Base-by-base conservation (phyloP, 306 rosid genomes). In the Gastrolobium villosum region DNA sequence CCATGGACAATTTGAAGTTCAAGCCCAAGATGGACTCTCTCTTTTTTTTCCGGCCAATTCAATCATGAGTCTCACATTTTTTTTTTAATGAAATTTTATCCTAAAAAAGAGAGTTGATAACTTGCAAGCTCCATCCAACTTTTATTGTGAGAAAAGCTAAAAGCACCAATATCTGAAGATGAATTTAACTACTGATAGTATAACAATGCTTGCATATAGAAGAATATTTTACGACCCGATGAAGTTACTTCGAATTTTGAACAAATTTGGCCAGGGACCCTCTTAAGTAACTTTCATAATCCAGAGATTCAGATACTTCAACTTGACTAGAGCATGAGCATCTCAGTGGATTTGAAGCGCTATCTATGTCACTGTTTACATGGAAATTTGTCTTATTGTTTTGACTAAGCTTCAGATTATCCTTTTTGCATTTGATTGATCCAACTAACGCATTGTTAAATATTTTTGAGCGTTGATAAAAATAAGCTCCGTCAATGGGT, bases 251-350 rank as follows among this genome's bases (percentile, higher is more conserved):
- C 26, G 49, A 34, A 78, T 35, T 61, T 28, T 59, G 77, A 48
- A 79, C 64, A 57, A 71, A 79, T 46, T 79, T 71, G 46, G 76
- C 75, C 5, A 78, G 50, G 26, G 75, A 78, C 31, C 46, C 72
- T n/a, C 28, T 43, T 43, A 78, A 66, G 69, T 67, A 67, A 57
- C 63, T 75, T 70, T 71, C 43, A 36, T 70, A 71, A 61, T 79
- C 83, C 26, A 20, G 26, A 20, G 26, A 20, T 3, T 5, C 35
- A 28, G 2, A 28, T 26, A 30, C 28, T 44, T 45, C 26, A 20
- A 13, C 4, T 28, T 44, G 37, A 20, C 36, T 65, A 9, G 7
- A 8, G 37, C n/a, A n/a, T n/a, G n/a, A n/a, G n/a, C 34, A 4
- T 43, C 53, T 65, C 37, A 2, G 28, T 41, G 61, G 75, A 5